Evolutionary conservation across 2,329 filamentous ascomycete genomes (phyloP), one percentile per base, ranked within the genome.

Genomic region (Didymella keratinophila): DNA sequence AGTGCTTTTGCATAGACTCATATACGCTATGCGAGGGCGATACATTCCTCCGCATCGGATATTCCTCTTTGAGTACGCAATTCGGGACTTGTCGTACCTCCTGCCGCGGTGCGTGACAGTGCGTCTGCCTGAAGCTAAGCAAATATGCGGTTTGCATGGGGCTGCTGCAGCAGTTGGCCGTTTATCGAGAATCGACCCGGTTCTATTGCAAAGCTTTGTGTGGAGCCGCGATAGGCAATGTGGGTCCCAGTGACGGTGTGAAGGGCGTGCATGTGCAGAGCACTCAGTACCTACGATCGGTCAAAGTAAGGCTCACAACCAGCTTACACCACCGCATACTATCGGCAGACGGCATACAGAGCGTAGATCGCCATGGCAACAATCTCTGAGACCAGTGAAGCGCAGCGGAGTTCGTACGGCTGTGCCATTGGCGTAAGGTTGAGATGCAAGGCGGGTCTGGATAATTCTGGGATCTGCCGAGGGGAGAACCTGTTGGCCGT

Each of bases 201-300:
- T 12, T 2, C 8, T 7, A 16, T n/a, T 27, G 28, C 18, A n/a
- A 37, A 37, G 30, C 18, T 37, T 45, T 30, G 23, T 50, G 25
- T 41, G 23, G 36, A 42, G 45, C 28, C 16, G 27, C 10, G 21
- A 21, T 55, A 34, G 41, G 32, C 28, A 20, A 41, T 8, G 2
- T 34, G 1, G 28, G 11, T 27, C 20, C 1, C 12, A 18, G 32
- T 43, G 27, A 37, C 20, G 37, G 44, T 49, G 21, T 44, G 48
- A 48, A 41, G 14, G 36, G 48, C 10, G 11, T 51, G 49, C 44
- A 30, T 37, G 36, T 58, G 44, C 55, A 52, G 44, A 28, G 16
- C 25, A 21, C 23, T 16, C n/a, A 2, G 4, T 32, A 9, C 11
- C 39, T 34, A 11, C 21, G 44, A 58, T 49, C 43, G 30, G 55